phyloP scores from a whole-genome alignment of 352 stramenopile species.

The Aphanomyces astaci region DNA sequence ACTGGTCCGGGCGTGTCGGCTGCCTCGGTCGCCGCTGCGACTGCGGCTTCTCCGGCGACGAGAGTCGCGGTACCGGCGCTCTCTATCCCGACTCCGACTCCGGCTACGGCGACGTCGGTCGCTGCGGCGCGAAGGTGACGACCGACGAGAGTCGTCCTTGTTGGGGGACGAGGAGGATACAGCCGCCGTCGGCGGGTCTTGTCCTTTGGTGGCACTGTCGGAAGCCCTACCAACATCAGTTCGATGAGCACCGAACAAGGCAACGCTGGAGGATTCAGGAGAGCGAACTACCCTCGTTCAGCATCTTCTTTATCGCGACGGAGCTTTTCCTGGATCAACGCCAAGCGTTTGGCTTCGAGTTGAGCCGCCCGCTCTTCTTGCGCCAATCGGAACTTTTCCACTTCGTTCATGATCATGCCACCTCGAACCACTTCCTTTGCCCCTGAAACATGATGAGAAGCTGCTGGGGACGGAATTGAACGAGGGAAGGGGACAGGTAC shows the following conservation, averaged over 20 bases:
- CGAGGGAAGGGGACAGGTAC: background rate
- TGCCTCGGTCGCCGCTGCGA: slow-evolving; percentile 25
- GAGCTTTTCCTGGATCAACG: slow-evolving; percentile 29
- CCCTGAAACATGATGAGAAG: slow-evolving; percentile 20
- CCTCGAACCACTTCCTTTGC: slow-evolving; percentile 30
- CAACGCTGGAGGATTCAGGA: background rate
- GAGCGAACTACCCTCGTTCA: slow-evolving; percentile 9
- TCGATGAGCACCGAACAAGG: background rate
- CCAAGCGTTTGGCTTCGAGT: slow-evolving; percentile 29
- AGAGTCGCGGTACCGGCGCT: slow-evolving; percentile 23
- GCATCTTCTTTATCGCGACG: slow-evolving; percentile 29
- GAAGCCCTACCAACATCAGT: background rate
- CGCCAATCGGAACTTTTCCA: slow-evolving; percentile 40
- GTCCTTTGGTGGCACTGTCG: background rate
- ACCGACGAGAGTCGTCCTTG: slow-evolving; percentile 20
- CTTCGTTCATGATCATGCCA: slow-evolving; percentile 38
- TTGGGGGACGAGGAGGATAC: too few species aligned
- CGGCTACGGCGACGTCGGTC: slow-evolving; percentile 30
- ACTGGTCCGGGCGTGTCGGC: too few species aligned
- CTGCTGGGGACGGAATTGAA: too few species aligned
- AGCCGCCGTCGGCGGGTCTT: too few species aligned
- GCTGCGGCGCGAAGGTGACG: slow-evolving; percentile 25
- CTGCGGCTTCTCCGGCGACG: slow-evolving; percentile 24
- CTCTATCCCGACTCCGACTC: slow-evolving; percentile 30
- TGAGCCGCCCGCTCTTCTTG: slow-evolving; percentile 37